Base-by-base conservation (phyloP, 1,139 yeast genomes). In the Blastobotrys elegans region DNA sequence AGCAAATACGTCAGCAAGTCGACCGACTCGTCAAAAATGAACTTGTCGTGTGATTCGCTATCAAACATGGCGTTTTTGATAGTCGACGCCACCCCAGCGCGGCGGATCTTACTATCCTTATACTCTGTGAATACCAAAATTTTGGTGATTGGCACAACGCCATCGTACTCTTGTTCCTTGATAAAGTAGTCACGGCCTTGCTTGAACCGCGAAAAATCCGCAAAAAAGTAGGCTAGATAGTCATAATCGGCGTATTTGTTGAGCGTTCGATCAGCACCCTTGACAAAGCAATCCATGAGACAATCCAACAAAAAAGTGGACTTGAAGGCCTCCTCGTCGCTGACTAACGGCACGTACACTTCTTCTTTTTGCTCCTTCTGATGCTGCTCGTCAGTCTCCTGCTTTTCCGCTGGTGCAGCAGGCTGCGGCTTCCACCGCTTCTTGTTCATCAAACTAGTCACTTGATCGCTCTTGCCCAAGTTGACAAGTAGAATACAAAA, bases 71-170 rank as follows among this genome's bases (percentile, higher is more conserved):
- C 79, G 67, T 92, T 92, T 63, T 92, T 92, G 56, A 92, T 85
- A 4, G 96, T 86, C 2, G 95, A 84, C 0, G 96, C 95, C 43
- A 88, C 92, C 59, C 96, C 97, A 64, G 84, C 90, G 65, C 97
- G 77, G 70, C 97, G 80, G 31, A 80, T 79, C 58, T 80, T 81
- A 18, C 87, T 75, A 55, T 83, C 90, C 56, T 83, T 90, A 59
- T 82, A 80, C 61, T 86, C 95, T 2, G 96, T 86, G 67, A 88
- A 88, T 0, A 84, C 95, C 51, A 88, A 72, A 30, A 92, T 66
- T 63, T 89, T 87, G 20, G 90, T 77, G 39, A 89, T 69, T 36
- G 97, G 96, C 14, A 84, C 81, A 30, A 85, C 84, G n/a, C 68
- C 71, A 62, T 88, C 96, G 62, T 87, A 86, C 3, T 64, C 50